Percentiles rank a stretch among this genome's conserved stretches.
These are phyloP conservation scores for Fusarium aywerte DNA, from an alignment of 2,329 filamentous ascomycete genomes.

Conservation along the genomic window DNA sequence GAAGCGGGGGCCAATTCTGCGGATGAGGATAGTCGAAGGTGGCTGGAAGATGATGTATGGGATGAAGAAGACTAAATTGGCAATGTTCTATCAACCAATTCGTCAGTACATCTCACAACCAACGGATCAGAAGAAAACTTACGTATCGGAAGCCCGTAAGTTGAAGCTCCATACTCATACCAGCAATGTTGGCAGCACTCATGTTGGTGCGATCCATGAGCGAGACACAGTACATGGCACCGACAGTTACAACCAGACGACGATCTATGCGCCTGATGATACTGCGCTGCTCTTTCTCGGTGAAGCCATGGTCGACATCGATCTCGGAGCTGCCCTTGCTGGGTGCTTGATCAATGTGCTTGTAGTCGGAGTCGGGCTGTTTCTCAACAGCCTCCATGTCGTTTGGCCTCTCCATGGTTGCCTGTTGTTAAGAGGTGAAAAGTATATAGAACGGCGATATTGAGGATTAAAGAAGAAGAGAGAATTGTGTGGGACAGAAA, in stretches of 20 bases:
- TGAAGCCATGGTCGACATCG: conserved; percentile 59
- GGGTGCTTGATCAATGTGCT: conserved; percentile 40
- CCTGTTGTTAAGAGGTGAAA: neutral
- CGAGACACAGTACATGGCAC: conserved; percentile 77
- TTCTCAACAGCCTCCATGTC: conserved; percentile 40
- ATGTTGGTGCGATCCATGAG: conserved; percentile 85
- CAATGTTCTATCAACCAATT: conserved; percentile 60
- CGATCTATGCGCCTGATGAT: conserved; percentile 78
- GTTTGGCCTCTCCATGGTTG: conserved; percentile 42
- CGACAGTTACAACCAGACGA: conserved; percentile 70
- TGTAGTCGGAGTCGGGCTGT: conserved; percentile 44
- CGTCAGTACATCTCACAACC: neutral
- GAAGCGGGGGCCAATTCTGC: conserved; percentile 71
- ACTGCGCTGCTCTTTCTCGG: conserved; percentile 69
- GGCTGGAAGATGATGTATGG: conserved; percentile 78
- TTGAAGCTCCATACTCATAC: conserved; percentile 61
- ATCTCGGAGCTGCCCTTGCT: conserved; percentile 42
- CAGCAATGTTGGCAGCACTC: conserved; percentile 77
- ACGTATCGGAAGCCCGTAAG: conserved; percentile 61
- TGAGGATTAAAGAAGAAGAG: neutral
- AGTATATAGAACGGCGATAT: neutral
- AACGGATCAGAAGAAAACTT: conserved; percentile 21
- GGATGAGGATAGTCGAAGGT: conserved; percentile 74
- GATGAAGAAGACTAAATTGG: conserved; percentile 79
- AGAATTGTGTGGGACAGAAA: neutral